phyloP scores from a whole-genome alignment of 2,329 filamentous ascomycete species.

The Ophiostoma sp. region DNA sequence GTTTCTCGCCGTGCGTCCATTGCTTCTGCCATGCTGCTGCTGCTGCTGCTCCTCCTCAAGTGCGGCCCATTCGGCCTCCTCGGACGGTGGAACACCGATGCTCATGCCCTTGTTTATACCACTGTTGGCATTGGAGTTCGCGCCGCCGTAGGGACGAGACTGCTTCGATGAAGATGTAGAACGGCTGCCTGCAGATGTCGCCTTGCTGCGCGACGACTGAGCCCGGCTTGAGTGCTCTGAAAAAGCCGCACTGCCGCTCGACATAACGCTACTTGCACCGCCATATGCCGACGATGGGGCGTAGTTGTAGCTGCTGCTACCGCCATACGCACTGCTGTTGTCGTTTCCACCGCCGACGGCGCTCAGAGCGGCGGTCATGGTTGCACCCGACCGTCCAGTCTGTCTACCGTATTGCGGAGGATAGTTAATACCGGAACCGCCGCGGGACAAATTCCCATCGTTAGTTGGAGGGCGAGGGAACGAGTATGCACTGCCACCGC shows the following conservation, averaged over 20 bases:
- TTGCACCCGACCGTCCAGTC: conserved; percentile 29
- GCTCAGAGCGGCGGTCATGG: conserved; percentile 23
- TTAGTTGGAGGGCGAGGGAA: conserved; percentile 31
- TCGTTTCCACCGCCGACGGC: neutral
- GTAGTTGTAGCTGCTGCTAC: neutral
- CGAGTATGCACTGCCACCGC: conserved; percentile 22
- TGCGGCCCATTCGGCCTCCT: conserved; percentile 29
- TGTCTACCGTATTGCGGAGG: conserved; percentile 20
- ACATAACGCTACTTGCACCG: conserved; percentile 27
- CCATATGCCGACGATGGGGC: conserved; percentile 10
- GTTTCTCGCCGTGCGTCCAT: neutral
- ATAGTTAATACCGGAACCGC: neutral
- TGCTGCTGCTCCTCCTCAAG: conserved; percentile 19
- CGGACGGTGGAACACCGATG: conserved; percentile 27
- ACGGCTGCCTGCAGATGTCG: neutral
- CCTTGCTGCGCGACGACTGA: neutral
- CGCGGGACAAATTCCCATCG: conserved; percentile 23
- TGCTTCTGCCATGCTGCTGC: neutral
- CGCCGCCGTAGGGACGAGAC: neutral
- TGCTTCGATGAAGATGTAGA: neutral
- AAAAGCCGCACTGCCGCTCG: conserved; percentile 26
- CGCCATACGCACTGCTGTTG: neutral
- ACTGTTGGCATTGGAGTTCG: neutral
- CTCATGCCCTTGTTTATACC: conserved; percentile 19
- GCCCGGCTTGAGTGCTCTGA: neutral